These are phyloP conservation scores for Paraglomus brasilianum DNA, from an alignment of 192 early-diverging fungal genomes.

Conservation along the genomic window DNA sequence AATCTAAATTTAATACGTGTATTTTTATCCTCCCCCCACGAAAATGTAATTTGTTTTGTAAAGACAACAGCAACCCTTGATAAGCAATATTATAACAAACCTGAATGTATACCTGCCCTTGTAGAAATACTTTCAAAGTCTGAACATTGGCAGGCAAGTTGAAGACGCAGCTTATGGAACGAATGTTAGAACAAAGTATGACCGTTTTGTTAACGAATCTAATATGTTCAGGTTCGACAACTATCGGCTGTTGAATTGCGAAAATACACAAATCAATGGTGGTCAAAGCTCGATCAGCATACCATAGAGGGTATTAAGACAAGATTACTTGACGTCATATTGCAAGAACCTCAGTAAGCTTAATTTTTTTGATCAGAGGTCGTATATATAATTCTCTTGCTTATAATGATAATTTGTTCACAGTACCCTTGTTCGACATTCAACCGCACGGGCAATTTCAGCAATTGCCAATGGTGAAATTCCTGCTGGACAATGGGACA, in stretches of 20 bases:
- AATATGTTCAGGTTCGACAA: constrained; percentile 63
- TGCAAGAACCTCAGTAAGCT: constrained; percentile 70
- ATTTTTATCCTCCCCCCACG: background rate
- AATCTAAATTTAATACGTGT: background rate
- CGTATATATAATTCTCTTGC: background rate
- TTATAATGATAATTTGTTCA: background rate
- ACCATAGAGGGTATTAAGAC: constrained; percentile 62
- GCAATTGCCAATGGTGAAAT: constrained; percentile 81
- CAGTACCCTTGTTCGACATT: constrained; percentile 71
- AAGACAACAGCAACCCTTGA: constrained; percentile 73
- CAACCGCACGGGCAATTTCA: constrained; percentile 86
- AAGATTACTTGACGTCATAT: constrained; percentile 66
- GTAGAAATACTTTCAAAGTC: constrained; percentile 68
- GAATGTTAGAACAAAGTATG: background rate
- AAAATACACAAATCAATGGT: constrained; percentile 77
- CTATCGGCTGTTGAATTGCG: constrained; percentile 87
- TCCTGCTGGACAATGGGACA: constrained; percentile 72
- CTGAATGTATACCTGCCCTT: constrained; percentile 78
- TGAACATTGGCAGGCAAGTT: constrained; percentile 52
- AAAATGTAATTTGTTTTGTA: background rate
- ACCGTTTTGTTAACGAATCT: background rate
- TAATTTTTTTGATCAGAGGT: background rate
- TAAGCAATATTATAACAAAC: constrained; percentile 68
- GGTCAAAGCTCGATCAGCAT: constrained; percentile 62
- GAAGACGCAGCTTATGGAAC: background rate